Conservation (phyloP, 2,329 filamentous ascomycete genomes). For the Diaporthe vexans region DNA sequence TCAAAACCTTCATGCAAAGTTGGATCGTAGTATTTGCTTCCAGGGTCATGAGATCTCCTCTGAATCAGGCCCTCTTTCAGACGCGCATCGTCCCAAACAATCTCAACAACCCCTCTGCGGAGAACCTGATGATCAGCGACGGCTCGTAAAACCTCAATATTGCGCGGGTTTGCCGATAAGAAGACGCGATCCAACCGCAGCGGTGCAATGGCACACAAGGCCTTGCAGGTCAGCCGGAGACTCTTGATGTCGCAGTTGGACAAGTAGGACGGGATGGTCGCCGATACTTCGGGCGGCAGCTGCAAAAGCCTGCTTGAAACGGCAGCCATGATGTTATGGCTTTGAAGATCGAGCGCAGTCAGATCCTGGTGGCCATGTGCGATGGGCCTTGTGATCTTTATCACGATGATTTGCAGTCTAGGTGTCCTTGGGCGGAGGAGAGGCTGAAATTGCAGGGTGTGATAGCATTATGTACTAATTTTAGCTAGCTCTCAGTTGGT, state of each 20-base stretch:
- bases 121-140: slow-evolving; percentile 11
- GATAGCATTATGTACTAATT: neutral
- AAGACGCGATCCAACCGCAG: slow-evolving; percentile 27
- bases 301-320: neutral
- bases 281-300: slow-evolving; percentile 3
- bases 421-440: neutral
- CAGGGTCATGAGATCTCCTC: neutral
- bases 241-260: slow-evolving; percentile 24
- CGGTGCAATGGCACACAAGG: neutral
- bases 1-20: neutral
- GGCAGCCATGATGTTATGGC: neutral
- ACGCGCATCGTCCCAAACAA: neutral
- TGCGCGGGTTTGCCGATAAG: slow-evolving; percentile 21
- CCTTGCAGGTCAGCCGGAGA: slow-evolving; percentile 22
- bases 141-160: slow-evolving; percentile 20
- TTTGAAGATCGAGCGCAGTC: neutral
- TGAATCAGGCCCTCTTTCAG: too few relatives aligned
- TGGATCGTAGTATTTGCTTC: neutral
- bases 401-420: neutral
- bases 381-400: neutral
- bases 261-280: slow-evolving; percentile 3
- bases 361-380: neutral
- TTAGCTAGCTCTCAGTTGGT: neutral
- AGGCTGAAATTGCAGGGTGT: neutral
- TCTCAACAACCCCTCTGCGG: slow-evolving; percentile 2